Evolutionary conservation across 805 yeast species (phyloP), one percentile per base, ranked within the genome.

Genomic region (Cyberlindnera mycetangii): DNA sequence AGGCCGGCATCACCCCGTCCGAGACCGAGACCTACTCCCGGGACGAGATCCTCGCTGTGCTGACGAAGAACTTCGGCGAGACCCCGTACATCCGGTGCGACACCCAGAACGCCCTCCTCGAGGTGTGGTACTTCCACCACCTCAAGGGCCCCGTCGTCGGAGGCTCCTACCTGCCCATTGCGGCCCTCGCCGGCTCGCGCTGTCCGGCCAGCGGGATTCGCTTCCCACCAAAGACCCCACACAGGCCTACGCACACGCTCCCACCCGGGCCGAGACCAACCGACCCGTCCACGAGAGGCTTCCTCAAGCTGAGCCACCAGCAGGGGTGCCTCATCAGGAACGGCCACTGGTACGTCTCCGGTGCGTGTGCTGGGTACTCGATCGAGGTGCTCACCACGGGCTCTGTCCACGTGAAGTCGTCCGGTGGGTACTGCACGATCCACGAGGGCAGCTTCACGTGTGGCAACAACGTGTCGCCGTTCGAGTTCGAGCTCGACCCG

Each of bases 341-440:
- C 57, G 98, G 98, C 3, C 76, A 79, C 53, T 90, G 95, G 93
- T 87, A 83, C 66, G 61, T 74, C 3, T 61, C 67, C 33, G 97
- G 97, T 1, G 78, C 92, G 0, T 90, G 97, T 65, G 97, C 97
- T 3, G 79, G 83, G 6, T 90, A 72, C 66, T 71, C 72, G 15
- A 55, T 85, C 17, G 55, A 16, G 12, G 41, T 45, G 15, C 21
- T 39, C 19, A 43, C 22, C n/a, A 48, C 45, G 3, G 93, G 93
- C n/a, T 41, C 45, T 7, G 76, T 78, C 56, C 75, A 79, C 45
- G 56, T 89, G 34, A 73, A 72, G 45, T 75, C 93, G 0, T 77
- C 86, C 31, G 80, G 75, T 56, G 97, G 97, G 0, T 75, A 69
- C 48, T 89, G 97, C 66, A 82, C 79, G 1, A 51, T 82, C 5